Evolutionary conservation across 768 basidiomycete species (phyloP).

Genomic region (Psilocybe tampanensis): DNA sequence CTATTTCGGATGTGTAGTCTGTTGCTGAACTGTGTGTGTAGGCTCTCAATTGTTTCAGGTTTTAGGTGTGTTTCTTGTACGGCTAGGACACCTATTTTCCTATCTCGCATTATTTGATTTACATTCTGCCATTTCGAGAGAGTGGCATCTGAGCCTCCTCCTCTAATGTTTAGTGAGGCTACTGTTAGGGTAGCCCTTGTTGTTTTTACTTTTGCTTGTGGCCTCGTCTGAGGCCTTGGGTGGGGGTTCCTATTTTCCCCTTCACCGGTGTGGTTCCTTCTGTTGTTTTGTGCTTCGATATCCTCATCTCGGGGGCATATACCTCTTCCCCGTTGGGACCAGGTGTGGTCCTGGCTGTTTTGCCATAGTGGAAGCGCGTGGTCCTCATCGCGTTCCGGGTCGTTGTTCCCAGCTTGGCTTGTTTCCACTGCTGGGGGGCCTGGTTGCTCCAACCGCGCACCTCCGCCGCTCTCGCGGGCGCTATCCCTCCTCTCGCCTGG

Average conservation of each 20-base stretch:
- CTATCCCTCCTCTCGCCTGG: background rate
- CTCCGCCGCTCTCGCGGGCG: background rate
- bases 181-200: constrained; percentile 5
- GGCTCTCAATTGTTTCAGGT: constrained; percentile 3
- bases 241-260: too few species aligned
- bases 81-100: constrained; percentile 26
- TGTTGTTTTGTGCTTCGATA: too few species aligned
- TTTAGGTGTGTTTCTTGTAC: constrained; percentile 32
- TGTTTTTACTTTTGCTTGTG: too few species aligned
- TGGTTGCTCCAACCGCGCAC: background rate
- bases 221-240: too few species aligned
- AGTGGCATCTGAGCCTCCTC: constrained; percentile 8
- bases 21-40: background rate
- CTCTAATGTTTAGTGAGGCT: constrained; percentile 22
- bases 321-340: too few species aligned
- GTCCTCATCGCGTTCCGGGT: background rate
- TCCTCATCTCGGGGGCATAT: too few species aligned
- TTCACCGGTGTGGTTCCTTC: too few species aligned
- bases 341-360: too few species aligned
- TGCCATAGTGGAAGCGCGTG: background rate
- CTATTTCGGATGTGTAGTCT: constrained; percentile 19
- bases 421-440: background rate
- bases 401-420: background rate
- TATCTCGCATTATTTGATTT: constrained; percentile 19
- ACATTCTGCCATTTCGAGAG: constrained; percentile 20